Evolutionary conservation across 352 stramenopile genomes (phyloP).

Genomic region (Globisporangium acanthophoron): DNA sequence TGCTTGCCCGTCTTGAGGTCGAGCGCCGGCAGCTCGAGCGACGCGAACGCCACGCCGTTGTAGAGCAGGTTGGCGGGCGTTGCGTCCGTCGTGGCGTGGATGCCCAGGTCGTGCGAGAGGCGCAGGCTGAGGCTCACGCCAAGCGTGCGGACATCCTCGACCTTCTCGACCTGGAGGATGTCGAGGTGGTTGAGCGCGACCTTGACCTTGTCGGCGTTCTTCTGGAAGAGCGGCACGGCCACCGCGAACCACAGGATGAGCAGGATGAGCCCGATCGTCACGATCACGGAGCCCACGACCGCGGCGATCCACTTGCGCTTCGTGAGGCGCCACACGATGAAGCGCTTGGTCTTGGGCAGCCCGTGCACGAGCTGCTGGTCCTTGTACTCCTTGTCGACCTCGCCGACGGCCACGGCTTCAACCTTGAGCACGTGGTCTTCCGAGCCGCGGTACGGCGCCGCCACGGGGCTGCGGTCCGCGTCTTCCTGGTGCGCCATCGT

Average conservation of each 20-base stretch:
- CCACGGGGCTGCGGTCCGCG: slow-evolving; percentile 1
- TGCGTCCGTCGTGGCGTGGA: slow-evolving; percentile 42
- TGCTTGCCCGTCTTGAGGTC: slow-evolving; percentile 39
- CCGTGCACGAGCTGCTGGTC: slow-evolving; percentile 5
- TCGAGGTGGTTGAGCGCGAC: slow-evolving; percentile 65
- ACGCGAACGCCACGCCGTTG: slow-evolving; percentile 33
- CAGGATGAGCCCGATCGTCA: slow-evolving; percentile 37
- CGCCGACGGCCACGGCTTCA: slow-evolving; percentile 20
- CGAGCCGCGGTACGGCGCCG: slow-evolving; percentile 7
- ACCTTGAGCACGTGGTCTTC: slow-evolving; percentile 19
- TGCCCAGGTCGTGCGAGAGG: slow-evolving; percentile 36
- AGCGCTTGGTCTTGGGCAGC: slow-evolving; percentile 15
- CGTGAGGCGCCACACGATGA: slow-evolving; percentile 49
- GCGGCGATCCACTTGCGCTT: slow-evolving; percentile 44
- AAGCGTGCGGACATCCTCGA: slow-evolving; percentile 11
- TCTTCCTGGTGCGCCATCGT: slow-evolving; percentile 3
- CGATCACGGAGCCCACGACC: slow-evolving; percentile 32
- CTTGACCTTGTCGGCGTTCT: slow-evolving; percentile 47
- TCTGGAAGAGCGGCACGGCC: slow-evolving; percentile 52
- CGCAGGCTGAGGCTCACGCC: slow-evolving; percentile 53
- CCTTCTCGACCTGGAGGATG: slow-evolving; percentile 35
- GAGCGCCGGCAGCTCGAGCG: slow-evolving; percentile 41
- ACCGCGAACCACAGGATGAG: slow-evolving; percentile 64
- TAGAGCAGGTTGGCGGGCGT: slow-evolving; percentile 43
- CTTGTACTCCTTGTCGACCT: slow-evolving; percentile 31